Base-by-base conservation (phyloP, 2,329 filamentous ascomycete species). In the Aspergillus nomiae region DNA sequence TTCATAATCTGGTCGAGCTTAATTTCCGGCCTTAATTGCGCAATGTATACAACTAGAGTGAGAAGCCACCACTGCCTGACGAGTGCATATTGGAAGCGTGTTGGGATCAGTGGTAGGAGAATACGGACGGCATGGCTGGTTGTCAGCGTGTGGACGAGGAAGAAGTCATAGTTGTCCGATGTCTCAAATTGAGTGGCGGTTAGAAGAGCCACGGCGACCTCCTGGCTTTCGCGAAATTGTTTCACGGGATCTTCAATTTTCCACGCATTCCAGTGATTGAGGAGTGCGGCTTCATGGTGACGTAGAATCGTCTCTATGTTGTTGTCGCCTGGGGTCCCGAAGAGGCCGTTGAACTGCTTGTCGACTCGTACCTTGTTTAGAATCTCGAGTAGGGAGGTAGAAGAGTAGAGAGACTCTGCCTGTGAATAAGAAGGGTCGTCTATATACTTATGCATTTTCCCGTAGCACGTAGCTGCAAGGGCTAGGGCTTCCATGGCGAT, bases 231-330 rank as follows among this genome's bases (percentile, higher is more conserved):
- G 62, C 87, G 85, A 73, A 98, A 96, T 71, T 93, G 90, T 67
- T 85, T 83, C n/a, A 84, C 83, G 0, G 91, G 89, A 64, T 94
- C 84, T 10, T 84, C 79, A 26, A 96, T 83, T 11, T 84, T 82
- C 94, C 93, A 97, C 3, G 90, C 89, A 68, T 96, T 95, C 92
- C 93, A 98, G 80, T 98, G 92, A 69, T 96, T 90, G 53, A 97
- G 78, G 19, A 97, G 81, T 0, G 89, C 83, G 16, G 85, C 83
- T 71, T 94, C 90, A 58, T 90, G 86, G 63, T 90, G 81, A 41
- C 85, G 78, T 65, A 97, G 89, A 9, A 97, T 81, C 2, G 80
- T 78, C 5, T 87, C 83, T 58, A 96, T 82, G 70, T 95, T 92
- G 41, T 84, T 81, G 56, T 82, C 78, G 1, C 86, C 87, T 0